Evolutionary conservation across 306 rosid species (phyloP), one percentile per base, ranked within the genome.

Genomic region (Casuarina cunninghamiana): DNA sequence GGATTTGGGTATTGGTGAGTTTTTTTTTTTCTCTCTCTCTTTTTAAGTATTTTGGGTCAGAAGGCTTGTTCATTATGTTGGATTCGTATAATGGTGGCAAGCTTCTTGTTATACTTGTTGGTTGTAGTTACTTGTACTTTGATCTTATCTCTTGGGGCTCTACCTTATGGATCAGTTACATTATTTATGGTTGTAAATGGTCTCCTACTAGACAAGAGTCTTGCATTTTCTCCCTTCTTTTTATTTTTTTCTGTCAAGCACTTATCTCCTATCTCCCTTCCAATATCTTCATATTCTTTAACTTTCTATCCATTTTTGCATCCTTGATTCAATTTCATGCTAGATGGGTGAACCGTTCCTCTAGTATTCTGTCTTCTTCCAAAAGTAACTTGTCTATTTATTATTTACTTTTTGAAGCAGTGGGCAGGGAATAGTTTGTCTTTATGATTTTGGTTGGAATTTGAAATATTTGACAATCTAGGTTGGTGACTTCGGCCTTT

Each of bases 401-500:
- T 57, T 57, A 7, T 57, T 21, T 57, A 19, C 9, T 17, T 57
- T 62, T 37, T 17, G 44, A 12, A 44, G 5, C 44, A 15, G 35
- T 26, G 37, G 69, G 69, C 26, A 17, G 35, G 69, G 15, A 62
- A 62, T 38, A 62, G 11, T 62, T 37, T 62, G 10, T 62, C 19
- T 37, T 3, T 62, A 26, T n/a, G 35, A 2, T 62, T 5, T 5
- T 35, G 11, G 35, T 57, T 57, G 38, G 21, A 57, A 21, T 37
- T 12, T 10, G 19, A 48, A 15, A 10, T 21, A 50, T 50, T 71
- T 50, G 54, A 21, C 15, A 50, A 48, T 72, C 63, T 75, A 94
- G 98, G 97, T 94, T 74, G 61, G 93, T 70, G 98, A 94, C 82
- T 94, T 94, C 86, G 97, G 98, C 63, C 97, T 96, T 94, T 94